Evolutionary conservation across 106 monocot genomes (phyloP).

Genomic region (Gastrodia elata): DNA sequence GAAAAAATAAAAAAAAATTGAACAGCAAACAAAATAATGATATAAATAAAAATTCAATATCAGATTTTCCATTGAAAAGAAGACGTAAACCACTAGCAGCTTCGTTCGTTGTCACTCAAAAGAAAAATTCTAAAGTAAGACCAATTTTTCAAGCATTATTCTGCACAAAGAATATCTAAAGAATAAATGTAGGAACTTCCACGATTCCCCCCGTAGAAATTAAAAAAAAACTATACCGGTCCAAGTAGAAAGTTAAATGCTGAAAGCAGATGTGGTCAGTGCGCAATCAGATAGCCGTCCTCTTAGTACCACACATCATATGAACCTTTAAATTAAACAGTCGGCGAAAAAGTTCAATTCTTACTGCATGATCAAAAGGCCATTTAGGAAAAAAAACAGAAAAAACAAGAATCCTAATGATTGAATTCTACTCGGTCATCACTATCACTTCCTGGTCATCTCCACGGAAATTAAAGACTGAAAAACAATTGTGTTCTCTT

Average conservation of each 20-base stretch:
- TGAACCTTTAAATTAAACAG: neutral
- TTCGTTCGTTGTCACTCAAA: neutral
- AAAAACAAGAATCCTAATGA: neutral
- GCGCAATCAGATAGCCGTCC: neutral
- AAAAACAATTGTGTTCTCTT: neutral
- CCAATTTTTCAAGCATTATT: neutral
- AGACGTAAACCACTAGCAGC: neutral
- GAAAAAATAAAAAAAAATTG: no score
- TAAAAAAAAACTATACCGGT: neutral
- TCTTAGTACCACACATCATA: neutral
- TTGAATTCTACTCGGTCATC: neutral
- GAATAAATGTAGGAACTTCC: neutral
- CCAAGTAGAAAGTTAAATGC: neutral
- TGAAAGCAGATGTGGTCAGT: neutral
- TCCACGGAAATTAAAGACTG: neutral
- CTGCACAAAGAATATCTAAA: neutral
- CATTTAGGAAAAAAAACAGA: neutral
- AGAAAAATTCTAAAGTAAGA: neutral
- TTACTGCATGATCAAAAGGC: neutral
- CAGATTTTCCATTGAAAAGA: neutral
- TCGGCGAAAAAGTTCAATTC: neutral
- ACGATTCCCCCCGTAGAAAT: no score
- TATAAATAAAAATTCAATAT: neutral
- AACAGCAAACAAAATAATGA: neutral
- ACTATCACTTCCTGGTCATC: neutral